Conservation (phyloP, 176 grass and related monocot genomes). For the Juncus inflexus region DNA sequence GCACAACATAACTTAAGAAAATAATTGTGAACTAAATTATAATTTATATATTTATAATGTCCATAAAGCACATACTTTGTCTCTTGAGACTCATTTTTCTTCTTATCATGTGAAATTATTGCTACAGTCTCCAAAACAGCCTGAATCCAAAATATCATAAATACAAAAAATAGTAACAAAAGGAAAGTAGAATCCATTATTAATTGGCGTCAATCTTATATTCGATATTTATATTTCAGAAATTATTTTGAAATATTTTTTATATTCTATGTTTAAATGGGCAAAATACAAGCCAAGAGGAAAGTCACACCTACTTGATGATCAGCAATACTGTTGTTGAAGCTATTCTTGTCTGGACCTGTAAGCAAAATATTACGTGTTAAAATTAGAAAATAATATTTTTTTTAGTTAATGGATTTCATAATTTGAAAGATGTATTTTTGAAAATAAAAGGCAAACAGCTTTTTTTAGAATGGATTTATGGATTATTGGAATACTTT, state of each 20-base stretch:
- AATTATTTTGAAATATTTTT: too few species aligned
- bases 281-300: conserved; percentile 31
- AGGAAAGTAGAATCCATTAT: too few species aligned
- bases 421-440: too few species aligned
- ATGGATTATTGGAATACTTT: too few species aligned
- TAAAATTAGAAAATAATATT: conserved; percentile 3
- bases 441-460: too few species aligned
- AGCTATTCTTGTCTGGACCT: conserved; percentile 86
- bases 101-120: conserved; percentile 96
- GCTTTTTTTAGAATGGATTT: too few species aligned
- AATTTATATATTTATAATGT: conserved; percentile 17
- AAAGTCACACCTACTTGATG: conserved; percentile 99
- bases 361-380: conserved; percentile 31
- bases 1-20: neutral
- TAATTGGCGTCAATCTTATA: too few species aligned
- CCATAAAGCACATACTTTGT: conserved; percentile 47
- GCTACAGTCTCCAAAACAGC: conserved; percentile 96
- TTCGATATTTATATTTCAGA: too few species aligned
- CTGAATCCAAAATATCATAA: conserved; percentile 40
- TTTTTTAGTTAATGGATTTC: neutral
- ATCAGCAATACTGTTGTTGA: conserved; percentile 98
- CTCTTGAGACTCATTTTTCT: conserved; percentile 80
- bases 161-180: neutral
- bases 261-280: too few species aligned
- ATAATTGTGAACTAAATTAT: conserved; percentile 10